Percentiles rank a stretch among this genome's conserved stretches.
Evolutionary conservation across 129 eudicot species (phyloP).

Genomic region (Dittrichia graveolens): DNA sequence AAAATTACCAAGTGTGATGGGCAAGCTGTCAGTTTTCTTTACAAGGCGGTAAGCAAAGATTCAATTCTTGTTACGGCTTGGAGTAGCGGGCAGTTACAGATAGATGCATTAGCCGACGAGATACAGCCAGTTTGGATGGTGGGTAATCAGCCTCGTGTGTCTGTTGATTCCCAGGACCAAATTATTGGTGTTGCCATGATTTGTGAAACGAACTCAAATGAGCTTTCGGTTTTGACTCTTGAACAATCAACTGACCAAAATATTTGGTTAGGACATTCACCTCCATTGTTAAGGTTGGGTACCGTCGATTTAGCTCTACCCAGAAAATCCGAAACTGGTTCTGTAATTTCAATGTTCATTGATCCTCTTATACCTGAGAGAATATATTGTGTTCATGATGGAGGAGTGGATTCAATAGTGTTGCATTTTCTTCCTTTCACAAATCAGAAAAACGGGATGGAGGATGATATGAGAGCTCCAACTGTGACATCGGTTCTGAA

Average conservation of each 20-base stretch:
- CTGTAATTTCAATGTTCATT: constrained; percentile 52
- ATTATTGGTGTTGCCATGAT: constrained; percentile 88
- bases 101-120: constrained; percentile 96
- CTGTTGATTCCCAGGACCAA: constrained; percentile 60
- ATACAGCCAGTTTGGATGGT: constrained; percentile 81
- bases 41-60: constrained; percentile 80
- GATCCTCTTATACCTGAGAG: constrained; percentile 87
- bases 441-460: constrained; percentile 66
- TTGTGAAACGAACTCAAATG: constrained; percentile 58
- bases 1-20: constrained; percentile 66
- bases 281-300: constrained; percentile 80
- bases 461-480: constrained; percentile 65
- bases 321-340: constrained; percentile 34
- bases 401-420: constrained; percentile 87
- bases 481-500: constrained; percentile 79
- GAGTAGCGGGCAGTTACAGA: constrained; percentile 88
- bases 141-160: constrained; percentile 72
- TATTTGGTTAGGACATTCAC: constrained; percentile 84
- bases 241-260: constrained; percentile 53
- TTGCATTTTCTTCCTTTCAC: constrained; percentile 94
- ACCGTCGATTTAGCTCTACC: constrained; percentile 90
- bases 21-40: constrained; percentile 81
- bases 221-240: constrained; percentile 43
- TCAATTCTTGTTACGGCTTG: constrained; percentile 77
- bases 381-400: constrained; percentile 74